Evolutionary conservation across 108 stramenopile genomes (phyloP).

Genomic region (Stephanodiscus minutulus): DNA sequence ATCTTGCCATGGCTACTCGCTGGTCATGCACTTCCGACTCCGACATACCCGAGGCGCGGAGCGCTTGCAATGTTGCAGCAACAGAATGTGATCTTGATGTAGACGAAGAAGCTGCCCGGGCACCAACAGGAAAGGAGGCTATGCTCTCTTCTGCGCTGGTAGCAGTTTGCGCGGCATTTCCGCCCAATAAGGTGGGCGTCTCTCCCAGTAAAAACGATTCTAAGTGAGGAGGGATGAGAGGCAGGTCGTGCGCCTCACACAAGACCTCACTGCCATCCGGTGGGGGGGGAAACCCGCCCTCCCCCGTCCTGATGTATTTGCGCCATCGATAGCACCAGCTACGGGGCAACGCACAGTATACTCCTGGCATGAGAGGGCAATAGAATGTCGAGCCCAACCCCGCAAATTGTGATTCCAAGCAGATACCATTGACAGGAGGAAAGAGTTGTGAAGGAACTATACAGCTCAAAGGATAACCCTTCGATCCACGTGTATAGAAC

Average conservation of each 20-base stretch:
- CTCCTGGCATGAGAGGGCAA: constrained; percentile 70
- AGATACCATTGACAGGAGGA: neutral
- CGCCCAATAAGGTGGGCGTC: constrained; percentile 52
- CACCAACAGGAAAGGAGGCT: constrained; percentile 42
- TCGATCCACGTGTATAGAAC: constrained; percentile 66
- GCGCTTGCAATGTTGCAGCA: constrained; percentile 52
- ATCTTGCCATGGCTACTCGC: constrained; percentile 59
- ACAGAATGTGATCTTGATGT: constrained; percentile 24
- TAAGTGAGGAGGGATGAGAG: constrained; percentile 80
- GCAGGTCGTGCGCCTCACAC: constrained; percentile 78
- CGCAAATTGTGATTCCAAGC: neutral
- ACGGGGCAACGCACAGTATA: constrained; percentile 72
- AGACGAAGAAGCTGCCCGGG: constrained; percentile 17
- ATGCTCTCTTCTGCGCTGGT: constrained; percentile 3
- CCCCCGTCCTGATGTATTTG: constrained; percentile 85
- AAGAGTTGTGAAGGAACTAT: constrained; percentile 30
- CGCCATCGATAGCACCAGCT: constrained; percentile 85
- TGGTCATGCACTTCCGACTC: constrained; percentile 60
- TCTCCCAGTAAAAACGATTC: constrained; percentile 73
- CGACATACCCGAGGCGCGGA: constrained; percentile 67
- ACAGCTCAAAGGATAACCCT: constrained; percentile 63
- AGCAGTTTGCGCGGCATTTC: constrained; percentile 14
- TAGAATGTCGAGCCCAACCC: neutral
- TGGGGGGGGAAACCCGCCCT: constrained; percentile 64
- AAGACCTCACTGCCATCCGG: constrained; percentile 73